Evolutionary conservation across 352 stramenopile species (phyloP), one percentile per base, ranked within the genome.

Genomic region (Plasmopara viticola): DNA sequence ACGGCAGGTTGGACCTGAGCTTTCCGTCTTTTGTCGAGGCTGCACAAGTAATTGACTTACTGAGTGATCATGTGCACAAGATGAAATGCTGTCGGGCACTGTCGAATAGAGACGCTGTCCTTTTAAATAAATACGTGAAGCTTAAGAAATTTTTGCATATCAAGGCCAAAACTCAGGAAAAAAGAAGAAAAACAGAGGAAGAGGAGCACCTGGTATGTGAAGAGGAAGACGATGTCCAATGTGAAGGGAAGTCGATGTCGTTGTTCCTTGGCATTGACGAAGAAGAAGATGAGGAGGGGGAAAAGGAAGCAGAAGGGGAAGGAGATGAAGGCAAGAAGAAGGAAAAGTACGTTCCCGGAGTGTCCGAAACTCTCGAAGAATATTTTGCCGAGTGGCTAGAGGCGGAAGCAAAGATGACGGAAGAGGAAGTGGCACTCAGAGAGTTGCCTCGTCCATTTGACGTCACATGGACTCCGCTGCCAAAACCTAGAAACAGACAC

Each of bases 11-110:
- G 50, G 84, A 94, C 56, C 64, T 94, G 31, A 62, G 50, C 12
- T 90, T 94, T 40, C 59, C 64, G 25, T 82, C 72, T 17, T 94
- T 90, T 48, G 54, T 68, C 12, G 75, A 94, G 51, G 79, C 84
- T 3, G 79, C 81, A 30, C 76, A 90, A 60, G 82, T 81, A 6
- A 64, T 90, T 1, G 78, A 89, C 1, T 15, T 84, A n/a, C 55
- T 94, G 47, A 44, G 81, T 39, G 48, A 54, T n/a, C 54, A 88
- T 49, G 68, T 87, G 15, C 46, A 48, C 9, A 54, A 51, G 30
- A 82, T 80, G 72, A 86, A 81, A 57, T 71, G 56, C 58, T 71
- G 78, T 30, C 74, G 77, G 1, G 44, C 59, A 20, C 70, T 68
- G 1, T 64, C 61, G 6, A 72, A 66, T 12, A 62, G 78, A 20